Conservation (phyloP, 257 asterid genomes). For the Nicotiana knightiana region DNA sequence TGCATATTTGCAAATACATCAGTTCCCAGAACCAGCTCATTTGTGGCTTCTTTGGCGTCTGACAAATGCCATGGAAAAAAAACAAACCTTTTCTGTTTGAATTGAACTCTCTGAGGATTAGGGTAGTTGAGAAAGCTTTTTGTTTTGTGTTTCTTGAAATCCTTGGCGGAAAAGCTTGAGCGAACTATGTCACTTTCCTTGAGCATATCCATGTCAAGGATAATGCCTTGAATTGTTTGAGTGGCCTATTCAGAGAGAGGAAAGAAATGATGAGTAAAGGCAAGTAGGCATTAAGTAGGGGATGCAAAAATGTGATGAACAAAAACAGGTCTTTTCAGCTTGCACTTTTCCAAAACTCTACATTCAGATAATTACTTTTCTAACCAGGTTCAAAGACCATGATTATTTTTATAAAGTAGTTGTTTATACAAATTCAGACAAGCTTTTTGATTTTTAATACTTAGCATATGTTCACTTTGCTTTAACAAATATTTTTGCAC, state of each 20-base stretch:
- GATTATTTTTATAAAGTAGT: not conserved
- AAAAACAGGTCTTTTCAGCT: not conserved
- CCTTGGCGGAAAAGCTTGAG: not conserved
- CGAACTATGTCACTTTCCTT: not conserved
- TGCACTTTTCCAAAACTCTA: not conserved
- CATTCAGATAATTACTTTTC: not conserved
- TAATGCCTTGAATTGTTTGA: conserved; percentile 14
- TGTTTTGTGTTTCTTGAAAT: conserved; percentile 3
- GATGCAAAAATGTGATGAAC: not conserved
- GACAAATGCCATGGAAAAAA: conserved; percentile 6
- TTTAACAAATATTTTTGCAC: not conserved
- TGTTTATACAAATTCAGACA: not conserved
- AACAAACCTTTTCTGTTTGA: not conserved
- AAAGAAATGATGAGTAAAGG: not conserved
- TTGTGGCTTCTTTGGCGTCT: not conserved
- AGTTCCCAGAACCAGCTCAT: conserved; percentile 3
- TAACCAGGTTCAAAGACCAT: not conserved
- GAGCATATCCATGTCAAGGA: conserved; percentile 16
- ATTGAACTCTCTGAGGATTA: not conserved
- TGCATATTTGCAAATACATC: conserved; percentile 16
- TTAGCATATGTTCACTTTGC: not conserved
- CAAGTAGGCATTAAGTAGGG: not conserved
- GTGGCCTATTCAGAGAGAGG: conserved; percentile 14
- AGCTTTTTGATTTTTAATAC: not conserved
- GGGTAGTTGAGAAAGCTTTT: not conserved